These are phyloP conservation scores for Leccinum subgranulosum DNA, from an alignment of 768 basidiomycete genomes.

Conservation along the genomic window DNA sequence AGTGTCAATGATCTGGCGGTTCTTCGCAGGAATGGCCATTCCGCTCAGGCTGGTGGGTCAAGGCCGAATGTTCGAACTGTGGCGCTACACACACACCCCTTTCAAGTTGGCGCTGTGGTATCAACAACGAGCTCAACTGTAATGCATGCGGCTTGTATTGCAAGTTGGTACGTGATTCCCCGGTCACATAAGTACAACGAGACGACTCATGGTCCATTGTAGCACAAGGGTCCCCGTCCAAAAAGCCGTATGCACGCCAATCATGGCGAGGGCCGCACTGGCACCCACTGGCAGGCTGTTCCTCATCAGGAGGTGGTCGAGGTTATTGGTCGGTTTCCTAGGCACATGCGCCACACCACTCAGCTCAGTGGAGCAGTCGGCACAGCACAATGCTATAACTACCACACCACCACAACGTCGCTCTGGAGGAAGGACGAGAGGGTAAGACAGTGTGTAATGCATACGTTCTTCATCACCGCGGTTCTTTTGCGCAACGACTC, in stretches of 20 bases:
- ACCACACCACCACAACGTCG: constrained; percentile 85
- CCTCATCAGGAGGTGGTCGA: constrained; percentile 59
- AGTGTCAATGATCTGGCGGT: constrained; percentile 45
- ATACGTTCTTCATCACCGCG: constrained; percentile 43
- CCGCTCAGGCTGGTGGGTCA: constrained; percentile 50
- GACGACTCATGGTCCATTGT: background rate
- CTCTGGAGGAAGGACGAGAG: constrained; percentile 91
- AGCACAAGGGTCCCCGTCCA: constrained; percentile 87
- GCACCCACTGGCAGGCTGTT: too few species aligned
- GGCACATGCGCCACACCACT: too few species aligned
- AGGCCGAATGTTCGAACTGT: constrained; percentile 43
- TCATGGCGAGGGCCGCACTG: constrained; percentile 67
- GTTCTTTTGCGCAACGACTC: constrained; percentile 10
- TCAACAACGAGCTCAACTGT: constrained; percentile 88
- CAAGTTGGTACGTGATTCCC: constrained; percentile 57
- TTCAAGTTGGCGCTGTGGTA: constrained; percentile 69
- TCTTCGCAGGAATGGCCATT: constrained; percentile 30
- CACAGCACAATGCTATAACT: constrained; percentile 84
- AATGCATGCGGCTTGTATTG: constrained; percentile 89
- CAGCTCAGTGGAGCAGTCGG: constrained; percentile 5
- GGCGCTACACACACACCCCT: constrained; percentile 7
- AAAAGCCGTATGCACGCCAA: constrained; percentile 75
- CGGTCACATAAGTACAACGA: background rate
- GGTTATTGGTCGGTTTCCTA: too few species aligned
- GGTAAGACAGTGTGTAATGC: constrained; percentile 91